phyloP scores from a whole-genome alignment of 2,329 filamentous ascomycete genomes.

The Tolypocladium guangdongense region DNA sequence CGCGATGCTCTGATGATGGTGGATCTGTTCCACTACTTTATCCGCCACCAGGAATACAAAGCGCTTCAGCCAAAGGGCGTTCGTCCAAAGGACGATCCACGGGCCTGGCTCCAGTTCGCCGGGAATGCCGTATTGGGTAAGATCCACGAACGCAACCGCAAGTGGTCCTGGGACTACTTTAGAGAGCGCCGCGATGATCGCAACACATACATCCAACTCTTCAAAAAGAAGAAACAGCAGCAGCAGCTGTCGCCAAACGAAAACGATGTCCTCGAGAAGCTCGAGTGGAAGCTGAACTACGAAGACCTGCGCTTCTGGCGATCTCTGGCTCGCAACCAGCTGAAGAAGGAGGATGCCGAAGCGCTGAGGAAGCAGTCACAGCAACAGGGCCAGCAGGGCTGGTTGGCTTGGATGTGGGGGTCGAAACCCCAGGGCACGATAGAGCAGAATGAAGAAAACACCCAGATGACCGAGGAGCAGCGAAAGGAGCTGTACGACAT shows the following conservation, averaged over 20 bases:
- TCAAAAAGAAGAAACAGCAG: conserved; percentile 83
- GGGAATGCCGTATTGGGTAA: conserved; percentile 81
- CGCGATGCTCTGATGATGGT: conserved; percentile 96
- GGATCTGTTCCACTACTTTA: conserved; percentile 96
- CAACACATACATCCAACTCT: conserved; percentile 78
- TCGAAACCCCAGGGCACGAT: conserved; percentile 53
- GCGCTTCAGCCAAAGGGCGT: conserved; percentile 76
- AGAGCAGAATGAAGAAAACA: conserved; percentile 56
- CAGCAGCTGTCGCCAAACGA: conserved; percentile 63
- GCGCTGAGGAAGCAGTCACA: conserved; percentile 56
- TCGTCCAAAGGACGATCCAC: conserved; percentile 76
- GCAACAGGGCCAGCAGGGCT: conserved; percentile 64
- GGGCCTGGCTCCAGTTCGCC: conserved; percentile 87
- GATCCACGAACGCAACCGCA: conserved; percentile 86
- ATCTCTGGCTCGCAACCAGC: conserved; percentile 82
- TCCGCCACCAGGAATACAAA: conserved; percentile 95
- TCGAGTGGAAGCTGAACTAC: conserved; percentile 84
- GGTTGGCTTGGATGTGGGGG: conserved; percentile 89
- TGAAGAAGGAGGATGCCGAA: conserved; percentile 89
- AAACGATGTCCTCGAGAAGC: conserved; percentile 55
- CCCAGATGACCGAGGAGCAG: conserved; percentile 88
- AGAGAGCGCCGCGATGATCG: conserved; percentile 86
- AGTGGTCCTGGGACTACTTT: conserved; percentile 96
- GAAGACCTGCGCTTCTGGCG: conserved; percentile 97
- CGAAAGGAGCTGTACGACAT: conserved; percentile 93